Base-by-base conservation (phyloP, 192 early-diverging fungal species). In the Umbelopsis vinacea region DNA sequence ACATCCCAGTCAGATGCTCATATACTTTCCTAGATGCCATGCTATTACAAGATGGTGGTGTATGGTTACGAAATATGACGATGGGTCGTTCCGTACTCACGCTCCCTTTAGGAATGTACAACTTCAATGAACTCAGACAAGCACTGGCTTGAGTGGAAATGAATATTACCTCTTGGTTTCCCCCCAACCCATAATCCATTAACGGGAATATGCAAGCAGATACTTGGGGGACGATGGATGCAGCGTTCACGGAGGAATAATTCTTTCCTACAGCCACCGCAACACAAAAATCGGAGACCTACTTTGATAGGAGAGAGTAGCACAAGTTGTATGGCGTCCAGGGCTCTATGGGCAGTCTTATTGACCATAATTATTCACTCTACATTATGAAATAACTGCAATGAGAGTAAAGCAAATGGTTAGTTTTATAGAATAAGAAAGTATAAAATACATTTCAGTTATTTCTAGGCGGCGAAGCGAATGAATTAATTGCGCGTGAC, bases 241-340 rank as follows among this genome's bases (percentile, higher is more conserved):
- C 57, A 63, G 33, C 6, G 57, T 22, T 14, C 7, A n/a, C 57
- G 57, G 57, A 63, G 57, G 57, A 63, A 63, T 37, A 37, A 35
- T n/a, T 19, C 7, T 12, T 57, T 63, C 57, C 33, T 29, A 29
- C 33, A 63, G 57, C 57, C 57, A 63, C 57, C 15, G 57, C 29
- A 26, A 63, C 57, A 63, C 57, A 63, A 63, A n/a, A 50, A 8
- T 50, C 48, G 48, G 17, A 50, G 48, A 50, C 40, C 11, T 6
- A 43, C 40, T 43, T 43, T 43, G 11, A 7, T 12, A 43, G 8
- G 8, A 43, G 5, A 11, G 40, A 11, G 8, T 12, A 43, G 8
- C 40, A 43, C 40, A 43, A 7, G 8, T 43, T 43, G 11, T 11
- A 7, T 43, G 40, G 40, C 40, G 40, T 11, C 40, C 6, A 43